Percentiles rank a stretch among this genome's conserved stretches.
These are phyloP conservation scores for Tinospora cordifolia DNA, from an alignment of 164 flowering plant species.

Conservation along the genomic window DNA sequence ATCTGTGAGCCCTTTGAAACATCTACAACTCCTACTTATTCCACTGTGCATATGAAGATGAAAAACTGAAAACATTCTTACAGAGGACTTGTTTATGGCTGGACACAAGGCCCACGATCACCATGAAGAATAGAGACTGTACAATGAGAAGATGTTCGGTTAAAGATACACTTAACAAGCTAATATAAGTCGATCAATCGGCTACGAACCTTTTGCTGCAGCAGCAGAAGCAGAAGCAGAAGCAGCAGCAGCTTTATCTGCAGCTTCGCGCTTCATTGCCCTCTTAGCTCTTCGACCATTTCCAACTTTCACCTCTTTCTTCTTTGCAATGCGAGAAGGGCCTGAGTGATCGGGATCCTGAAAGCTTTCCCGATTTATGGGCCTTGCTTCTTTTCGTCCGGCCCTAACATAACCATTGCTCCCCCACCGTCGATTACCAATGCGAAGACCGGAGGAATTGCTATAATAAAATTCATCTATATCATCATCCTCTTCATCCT, in stretches of 20 bases:
- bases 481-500: conserved; percentile 34
- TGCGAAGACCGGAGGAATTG: conserved; percentile 39
- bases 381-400: conserved; percentile 81
- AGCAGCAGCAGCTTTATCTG: conserved; percentile 67
- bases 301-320: conserved; percentile 26
- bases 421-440: conserved; percentile 91
- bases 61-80: too few relatives aligned
- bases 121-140: background rate
- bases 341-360: conserved; percentile 31
- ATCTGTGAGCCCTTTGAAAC: too few relatives aligned
- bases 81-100: too few relatives aligned
- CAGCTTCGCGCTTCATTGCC: conserved; percentile 85
- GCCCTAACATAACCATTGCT: conserved; percentile 75
- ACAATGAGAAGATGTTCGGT: background rate
- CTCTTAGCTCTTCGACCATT: conserved; percentile 70
- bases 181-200: background rate
- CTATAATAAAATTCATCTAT: conserved; percentile 7
- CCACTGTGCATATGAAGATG: too few relatives aligned
- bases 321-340: conserved; percentile 42
- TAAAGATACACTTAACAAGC: background rate
- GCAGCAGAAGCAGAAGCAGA: conserved; percentile 59
- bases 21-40: too few relatives aligned
- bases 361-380: conserved; percentile 28
- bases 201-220: conserved; percentile 60
- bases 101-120: too few relatives aligned